Base-by-base conservation (phyloP, 1,284 basidiomycete species). In the Ustilago tritici region DNA sequence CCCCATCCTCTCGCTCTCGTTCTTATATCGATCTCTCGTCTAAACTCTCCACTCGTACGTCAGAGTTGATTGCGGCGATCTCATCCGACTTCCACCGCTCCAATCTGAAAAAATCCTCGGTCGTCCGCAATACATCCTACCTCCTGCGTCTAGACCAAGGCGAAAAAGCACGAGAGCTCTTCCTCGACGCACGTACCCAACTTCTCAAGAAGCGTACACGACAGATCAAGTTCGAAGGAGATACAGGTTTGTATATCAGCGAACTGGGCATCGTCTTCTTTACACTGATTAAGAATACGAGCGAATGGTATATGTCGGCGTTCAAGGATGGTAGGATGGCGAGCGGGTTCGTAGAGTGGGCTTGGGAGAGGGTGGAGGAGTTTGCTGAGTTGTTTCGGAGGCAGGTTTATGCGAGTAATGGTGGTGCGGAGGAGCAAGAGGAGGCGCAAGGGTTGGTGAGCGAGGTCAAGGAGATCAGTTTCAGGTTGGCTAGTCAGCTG, bases 271-370 rank as follows among this genome's bases (percentile, higher is more conserved):
- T 94, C 61, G 92, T 96, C 0, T 90, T 92, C 70, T 96, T 96
- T 81, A 95, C 93, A 0, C 90, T 92, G 8, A 92, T 96, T 86
- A 95, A 95, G 85, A 93, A 99, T 84, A 98, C 95, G 1, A 93
- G 93, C 47, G 96, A 99, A 86, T 99, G 96, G 97, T 99, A 95
- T 87, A 90, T 98, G 84, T 92, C 92, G 1, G 95, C 94, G 56
- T 99, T 98, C 87, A 94, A 92, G 86, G 95, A 98, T 86, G 95
- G 95, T 83, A 91, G 93, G 71, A 94, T 95, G 82, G 93, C 95
- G 0, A 95, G 94, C 63, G 82, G 85, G 19, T 96, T 98, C 83
- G 93, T 98, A 28, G 92, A 93, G 60, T 99, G 96, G 97, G 93
- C 95, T 1, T 94, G 92, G 84, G 89, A 90, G 61, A 93, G 95